phyloP scores from a whole-genome alignment of 768 basidiomycete genomes.

The Boletus pseudo-olivaceus region DNA sequence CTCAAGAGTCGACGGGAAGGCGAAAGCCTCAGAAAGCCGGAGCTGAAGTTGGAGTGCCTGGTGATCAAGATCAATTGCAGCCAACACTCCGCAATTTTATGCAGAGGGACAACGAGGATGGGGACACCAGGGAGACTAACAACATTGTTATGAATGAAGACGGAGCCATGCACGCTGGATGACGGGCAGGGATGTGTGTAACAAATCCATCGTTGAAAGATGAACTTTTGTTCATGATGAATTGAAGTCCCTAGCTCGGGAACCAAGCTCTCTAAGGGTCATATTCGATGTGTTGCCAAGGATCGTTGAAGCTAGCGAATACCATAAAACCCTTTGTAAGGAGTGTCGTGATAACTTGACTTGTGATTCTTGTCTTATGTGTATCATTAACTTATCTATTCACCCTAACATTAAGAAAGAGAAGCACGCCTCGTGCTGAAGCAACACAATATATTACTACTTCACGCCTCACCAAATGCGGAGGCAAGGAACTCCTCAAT shows the following conservation, averaged over 20 bases:
- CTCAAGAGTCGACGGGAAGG: slow-evolving; percentile 45
- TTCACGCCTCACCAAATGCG: slow-evolving; percentile 46
- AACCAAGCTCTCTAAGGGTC: no score
- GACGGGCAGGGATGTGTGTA: slow-evolving; percentile 1
- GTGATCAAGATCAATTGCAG: slow-evolving; percentile 21
- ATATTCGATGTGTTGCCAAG: neutral
- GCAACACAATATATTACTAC: neutral
- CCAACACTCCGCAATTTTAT: slow-evolving; percentile 53
- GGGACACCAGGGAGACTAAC: slow-evolving; percentile 17
- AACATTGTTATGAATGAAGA: slow-evolving; percentile 57
- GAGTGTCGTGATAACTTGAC: neutral
- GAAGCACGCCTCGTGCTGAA: neutral
- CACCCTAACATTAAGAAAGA: neutral
- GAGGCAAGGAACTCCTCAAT: slow-evolving; percentile 67
- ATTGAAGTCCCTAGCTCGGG: no score
- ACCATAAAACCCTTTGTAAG: neutral
- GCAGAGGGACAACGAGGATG: slow-evolving; percentile 25
- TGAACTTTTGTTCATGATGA: neutral
- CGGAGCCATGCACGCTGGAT: slow-evolving; percentile 52
- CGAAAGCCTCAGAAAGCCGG: slow-evolving; percentile 38
- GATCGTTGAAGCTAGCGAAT: neutral
- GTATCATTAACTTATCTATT: slow-evolving; percentile 9
- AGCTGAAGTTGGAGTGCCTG: slow-evolving; percentile 11
- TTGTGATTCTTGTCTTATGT: neutral
- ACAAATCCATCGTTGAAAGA: neutral